Percentiles rank a stretch among this genome's conserved stretches.
Evolutionary conservation across 1,284 basidiomycete species (phyloP).

Genomic region (Cutaneotrichosporon sp.): DNA sequence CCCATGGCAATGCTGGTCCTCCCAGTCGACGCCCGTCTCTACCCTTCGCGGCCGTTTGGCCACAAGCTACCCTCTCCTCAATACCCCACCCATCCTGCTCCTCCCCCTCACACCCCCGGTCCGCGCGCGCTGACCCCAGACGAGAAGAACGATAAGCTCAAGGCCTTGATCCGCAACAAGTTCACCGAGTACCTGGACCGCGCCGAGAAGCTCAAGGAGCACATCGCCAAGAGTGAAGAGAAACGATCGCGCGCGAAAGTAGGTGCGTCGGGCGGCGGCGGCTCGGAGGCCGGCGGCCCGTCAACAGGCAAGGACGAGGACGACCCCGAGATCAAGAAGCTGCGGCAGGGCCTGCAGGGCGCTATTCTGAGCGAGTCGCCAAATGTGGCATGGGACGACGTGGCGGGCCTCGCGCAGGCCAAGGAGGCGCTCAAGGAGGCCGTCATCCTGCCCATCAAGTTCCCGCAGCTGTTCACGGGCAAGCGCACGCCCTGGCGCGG

Average conservation of each 20-base stretch:
- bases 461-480: conserved; percentile 96
- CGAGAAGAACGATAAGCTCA: conserved; percentile 95
- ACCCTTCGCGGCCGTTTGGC: not conserved
- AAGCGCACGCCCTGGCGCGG: conserved; percentile 97
- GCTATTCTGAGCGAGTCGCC: conserved; percentile 94
- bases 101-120: not conserved
- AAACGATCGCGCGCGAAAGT: conserved; percentile 75
- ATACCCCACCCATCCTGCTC: not conserved
- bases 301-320: conserved; percentile 72
- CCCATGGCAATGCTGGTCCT: too few relatives aligned
- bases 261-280: conserved; percentile 69
- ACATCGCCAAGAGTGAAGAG: conserved; percentile 67
- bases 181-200: conserved; percentile 89
- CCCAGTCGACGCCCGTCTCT: not conserved
- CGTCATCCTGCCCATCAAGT: conserved; percentile 98
- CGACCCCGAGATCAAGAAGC: conserved; percentile 93
- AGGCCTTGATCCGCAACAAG: conserved; percentile 82
- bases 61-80: not conserved
- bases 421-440: conserved; percentile 98
- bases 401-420: conserved; percentile 90
- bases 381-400: conserved; percentile 97
- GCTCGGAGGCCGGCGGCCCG: conserved; percentile 64
- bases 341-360: conserved; percentile 80
- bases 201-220: conserved; percentile 89
- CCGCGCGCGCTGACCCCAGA: conserved; percentile 59